Evolutionary conservation across 1,284 basidiomycete species (phyloP).

Genomic region (Phylloboletellus chloephorus): DNA sequence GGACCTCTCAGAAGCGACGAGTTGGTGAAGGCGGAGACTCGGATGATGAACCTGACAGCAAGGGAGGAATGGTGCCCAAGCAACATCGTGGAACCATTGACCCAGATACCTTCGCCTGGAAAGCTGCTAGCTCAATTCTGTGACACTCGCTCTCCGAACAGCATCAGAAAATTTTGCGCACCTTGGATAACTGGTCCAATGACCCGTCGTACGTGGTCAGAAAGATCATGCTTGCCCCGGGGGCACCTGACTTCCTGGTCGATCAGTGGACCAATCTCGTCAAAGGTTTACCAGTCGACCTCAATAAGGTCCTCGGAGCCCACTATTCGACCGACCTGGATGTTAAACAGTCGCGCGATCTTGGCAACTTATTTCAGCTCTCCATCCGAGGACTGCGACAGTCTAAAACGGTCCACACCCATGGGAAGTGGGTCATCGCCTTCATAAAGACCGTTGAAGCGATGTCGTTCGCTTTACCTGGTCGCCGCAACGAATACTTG

Average conservation of each 20-base stretch:
- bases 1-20: too few species aligned
- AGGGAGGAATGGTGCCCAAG: too few species aligned
- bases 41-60: too few species aligned
- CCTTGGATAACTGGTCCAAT: too few species aligned
- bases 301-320: slow-evolving; percentile 9
- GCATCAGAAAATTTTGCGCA: background rate
- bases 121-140: too few species aligned
- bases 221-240: background rate
- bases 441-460: slow-evolving; percentile 22
- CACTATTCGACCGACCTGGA: slow-evolving; percentile 2
- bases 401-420: slow-evolving; percentile 17
- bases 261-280: slow-evolving; percentile 5
- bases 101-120: too few species aligned
- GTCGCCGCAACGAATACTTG: slow-evolving; percentile 24
- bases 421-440: slow-evolving; percentile 27
- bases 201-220: background rate
- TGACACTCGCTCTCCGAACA: too few species aligned
- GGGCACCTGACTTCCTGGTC: background rate
- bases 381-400: slow-evolving; percentile 13
- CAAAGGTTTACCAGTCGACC: slow-evolving; percentile 1
- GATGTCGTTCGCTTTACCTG: slow-evolving; percentile 25
- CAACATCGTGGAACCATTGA: too few species aligned
- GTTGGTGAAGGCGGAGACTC: too few species aligned
- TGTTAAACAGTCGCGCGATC: too few species aligned
- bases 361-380: slow-evolving; percentile 15